These are phyloP conservation scores for Picochlorum sp. DNA, from an alignment of 139 green algal species.

Conservation along the genomic window DNA sequence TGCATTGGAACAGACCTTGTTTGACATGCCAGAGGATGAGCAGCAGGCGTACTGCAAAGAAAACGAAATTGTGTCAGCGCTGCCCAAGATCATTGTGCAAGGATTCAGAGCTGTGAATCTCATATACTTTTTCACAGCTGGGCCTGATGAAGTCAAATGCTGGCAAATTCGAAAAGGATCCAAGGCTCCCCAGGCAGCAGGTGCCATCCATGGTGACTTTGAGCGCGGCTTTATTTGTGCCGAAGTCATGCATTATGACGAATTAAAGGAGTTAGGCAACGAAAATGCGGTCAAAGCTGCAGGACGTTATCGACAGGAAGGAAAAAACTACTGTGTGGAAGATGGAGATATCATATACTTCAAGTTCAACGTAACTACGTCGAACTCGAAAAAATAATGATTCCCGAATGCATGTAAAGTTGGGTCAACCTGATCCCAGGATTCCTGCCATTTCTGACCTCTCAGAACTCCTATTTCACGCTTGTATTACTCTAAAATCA, in stretches of 20 bases:
- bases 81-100: constrained; percentile 94
- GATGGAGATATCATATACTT: too few relatives aligned
- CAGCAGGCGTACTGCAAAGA: constrained; percentile 64
- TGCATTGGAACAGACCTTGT: constrained; percentile 75
- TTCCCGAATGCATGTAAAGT: too few relatives aligned
- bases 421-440: too few relatives aligned
- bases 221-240: constrained; percentile 98
- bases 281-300: constrained; percentile 78
- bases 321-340: too few relatives aligned
- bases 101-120: constrained; percentile 86
- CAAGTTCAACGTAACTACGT: too few relatives aligned
- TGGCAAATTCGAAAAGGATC: constrained; percentile 82
- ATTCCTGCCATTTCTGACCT: too few relatives aligned
- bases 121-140: constrained; percentile 99
- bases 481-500: too few relatives aligned
- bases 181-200: constrained; percentile 90
- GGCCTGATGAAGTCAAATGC: constrained; percentile 91
- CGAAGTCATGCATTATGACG: constrained; percentile 81
- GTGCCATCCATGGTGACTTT: constrained; percentile 97
- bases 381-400: too few relatives aligned
- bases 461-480: too few relatives aligned
- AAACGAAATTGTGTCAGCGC: constrained; percentile 32
- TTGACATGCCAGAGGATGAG: constrained; percentile 83
- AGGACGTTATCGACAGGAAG: too few relatives aligned
- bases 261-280: constrained; percentile 74